Evolutionary conservation across 75 land plant genomes (phyloP), one percentile per base, ranked within the genome.

Genomic region (Picea glauca): DNA sequence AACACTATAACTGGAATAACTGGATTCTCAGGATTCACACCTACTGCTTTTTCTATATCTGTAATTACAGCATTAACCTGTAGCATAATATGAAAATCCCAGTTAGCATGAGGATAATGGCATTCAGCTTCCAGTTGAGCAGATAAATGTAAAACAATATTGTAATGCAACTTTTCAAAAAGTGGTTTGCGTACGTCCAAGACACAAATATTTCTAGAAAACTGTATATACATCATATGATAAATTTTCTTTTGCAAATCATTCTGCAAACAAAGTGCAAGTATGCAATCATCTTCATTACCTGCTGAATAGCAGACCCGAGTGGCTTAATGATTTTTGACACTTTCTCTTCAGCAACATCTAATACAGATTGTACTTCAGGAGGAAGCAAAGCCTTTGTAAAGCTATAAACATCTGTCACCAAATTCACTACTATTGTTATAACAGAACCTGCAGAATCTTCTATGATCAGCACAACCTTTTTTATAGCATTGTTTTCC

Each of bases 21-120:
- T 58, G 99, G 99, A 83, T 96, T 94, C 72, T 78, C 86, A 12
- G 98, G 98, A 83, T 96, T 86, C 58, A 96, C 77, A 56, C 99
- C 99, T 63, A 91, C 43, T 13, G 77, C 82, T 84, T 80, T 88
- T 60, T 88, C 98, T 58, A 88, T 70, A 13, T 85, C 80, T 81
- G 80, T 86, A 72, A 92, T 26, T 35, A 78, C 76, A 78, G n/a
- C 76, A 76, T 82, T 88, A 58, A 75, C 87, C 98, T 96, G 92
- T 72, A 81, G 3, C 60, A 63, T 54, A 76, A 17, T 7, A 63
- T 54, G 35, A 32, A 26, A 65, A 8, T 58, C 60, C 60, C 50
- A 67, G 59, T 60, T 30, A 74, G 18, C 18, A 56, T 74, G 59
- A 13, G 4, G 23, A 21, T 56, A 54, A 31, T 26, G 56, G 56